Conservation (phyloP, 768 basidiomycete genomes). For the Nidularia sp. region DNA sequence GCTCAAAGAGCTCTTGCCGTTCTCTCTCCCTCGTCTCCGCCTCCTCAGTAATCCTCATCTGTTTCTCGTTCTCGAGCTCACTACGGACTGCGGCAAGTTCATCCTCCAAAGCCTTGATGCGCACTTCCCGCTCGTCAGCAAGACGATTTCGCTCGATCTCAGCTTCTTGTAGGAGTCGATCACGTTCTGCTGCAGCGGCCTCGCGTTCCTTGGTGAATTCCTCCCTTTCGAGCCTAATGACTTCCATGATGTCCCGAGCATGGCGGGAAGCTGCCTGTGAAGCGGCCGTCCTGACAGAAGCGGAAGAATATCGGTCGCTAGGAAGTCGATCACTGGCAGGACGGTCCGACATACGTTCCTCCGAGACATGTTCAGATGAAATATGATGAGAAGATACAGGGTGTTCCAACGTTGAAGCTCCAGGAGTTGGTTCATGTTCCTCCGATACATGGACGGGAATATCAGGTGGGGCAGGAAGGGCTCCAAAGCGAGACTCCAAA, state of each 20-base stretch:
- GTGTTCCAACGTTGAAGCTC: neutral
- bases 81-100: constrained; percentile 52
- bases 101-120: constrained; percentile 58
- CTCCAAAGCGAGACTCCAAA: constrained; percentile 30
- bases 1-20: constrained; percentile 50
- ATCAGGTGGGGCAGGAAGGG: constrained; percentile 23
- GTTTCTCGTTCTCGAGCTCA: constrained; percentile 63
- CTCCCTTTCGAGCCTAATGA: constrained; percentile 55
- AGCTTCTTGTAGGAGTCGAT: constrained; percentile 41
- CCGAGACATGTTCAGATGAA: neutral
- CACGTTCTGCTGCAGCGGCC: constrained; percentile 48
- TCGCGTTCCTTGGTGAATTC: constrained; percentile 55
- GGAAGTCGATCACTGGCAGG: neutral
- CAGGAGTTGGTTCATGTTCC: neutral
- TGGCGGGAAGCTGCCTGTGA: constrained; percentile 54
- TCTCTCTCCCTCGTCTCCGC: constrained; percentile 61
- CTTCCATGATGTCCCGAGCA: constrained; percentile 54
- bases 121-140: constrained; percentile 46
- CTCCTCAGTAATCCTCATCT: constrained; percentile 53
- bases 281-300: constrained; percentile 34
- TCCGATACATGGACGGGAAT: constrained; percentile 6
- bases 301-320: neutral
- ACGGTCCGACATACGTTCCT: neutral
- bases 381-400: neutral
- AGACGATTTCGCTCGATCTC: constrained; percentile 44